Evolutionary conservation across 768 basidiomycete species (phyloP).

Genomic region (Cystobasidium ongulense): DNA sequence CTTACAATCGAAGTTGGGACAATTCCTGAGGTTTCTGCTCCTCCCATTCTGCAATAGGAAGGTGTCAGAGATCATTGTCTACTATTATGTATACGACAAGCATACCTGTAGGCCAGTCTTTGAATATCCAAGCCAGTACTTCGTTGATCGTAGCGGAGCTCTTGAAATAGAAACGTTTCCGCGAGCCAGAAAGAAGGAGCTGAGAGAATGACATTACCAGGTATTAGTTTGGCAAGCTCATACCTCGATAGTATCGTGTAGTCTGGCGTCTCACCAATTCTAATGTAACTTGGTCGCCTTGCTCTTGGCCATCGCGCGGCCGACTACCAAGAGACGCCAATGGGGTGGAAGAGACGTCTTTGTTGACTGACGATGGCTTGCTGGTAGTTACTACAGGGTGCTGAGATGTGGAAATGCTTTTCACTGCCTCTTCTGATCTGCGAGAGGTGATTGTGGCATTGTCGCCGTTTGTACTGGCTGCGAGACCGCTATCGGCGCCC

Average conservation of each 20-base stretch:
- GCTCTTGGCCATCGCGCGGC: neutral
- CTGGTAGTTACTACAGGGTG: neutral
- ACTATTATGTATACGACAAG: neutral
- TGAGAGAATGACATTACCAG: neutral
- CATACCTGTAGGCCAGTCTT: conserved; percentile 5
- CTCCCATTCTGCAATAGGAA: neutral
- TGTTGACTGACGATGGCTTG: neutral
- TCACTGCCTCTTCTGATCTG: neutral
- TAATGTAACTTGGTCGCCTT: neutral
- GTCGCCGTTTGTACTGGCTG: neutral
- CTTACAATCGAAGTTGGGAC: conserved; percentile 5
- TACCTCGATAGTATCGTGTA: neutral
- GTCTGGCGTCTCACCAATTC: neutral
- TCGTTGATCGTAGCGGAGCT: neutral
- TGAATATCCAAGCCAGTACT: conserved; percentile 9
- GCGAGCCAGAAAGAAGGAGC: neutral
- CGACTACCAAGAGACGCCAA: neutral
- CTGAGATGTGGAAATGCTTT: neutral
- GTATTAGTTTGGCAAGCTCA: neutral
- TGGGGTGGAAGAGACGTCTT: neutral
- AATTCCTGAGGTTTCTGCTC: neutral
- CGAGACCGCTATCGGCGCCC: neutral
- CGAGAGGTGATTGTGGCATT: neutral
- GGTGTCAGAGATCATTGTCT: neutral
- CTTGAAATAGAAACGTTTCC: conserved; percentile 10